A percentile compares a stretch with the other conserved stretches of the same genome.
These are phyloP conservation scores for Platismatia glauca DNA, from an alignment of 495 filamentous ascomycete genomes.

Conservation along the genomic window DNA sequence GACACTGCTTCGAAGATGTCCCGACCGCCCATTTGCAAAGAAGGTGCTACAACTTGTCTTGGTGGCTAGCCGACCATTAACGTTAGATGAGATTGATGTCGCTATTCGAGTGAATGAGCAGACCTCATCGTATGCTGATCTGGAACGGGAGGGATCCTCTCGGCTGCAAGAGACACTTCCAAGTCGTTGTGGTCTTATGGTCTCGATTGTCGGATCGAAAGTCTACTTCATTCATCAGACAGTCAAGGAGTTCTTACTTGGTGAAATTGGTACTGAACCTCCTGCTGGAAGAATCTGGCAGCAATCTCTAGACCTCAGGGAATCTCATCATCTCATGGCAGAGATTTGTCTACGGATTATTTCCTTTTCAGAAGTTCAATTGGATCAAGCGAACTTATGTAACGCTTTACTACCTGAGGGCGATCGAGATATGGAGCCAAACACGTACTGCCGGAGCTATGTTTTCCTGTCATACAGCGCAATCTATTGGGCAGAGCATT, in stretches of 20 bases:
- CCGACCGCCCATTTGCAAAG: slow-evolving; percentile 15
- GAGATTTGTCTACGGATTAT: slow-evolving; percentile 5
- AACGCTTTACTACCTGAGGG: slow-evolving; percentile 4
- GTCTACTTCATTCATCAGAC: slow-evolving; percentile 37
- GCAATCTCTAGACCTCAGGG: neutral
- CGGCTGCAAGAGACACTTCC: slow-evolving; percentile 22
- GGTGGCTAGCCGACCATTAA: slow-evolving; percentile 29
- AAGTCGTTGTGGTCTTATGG: slow-evolving; percentile 32
- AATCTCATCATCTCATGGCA: slow-evolving; percentile 5
- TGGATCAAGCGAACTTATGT: neutral
- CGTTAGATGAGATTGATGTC: slow-evolving; percentile 32
- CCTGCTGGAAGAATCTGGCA: neutral
- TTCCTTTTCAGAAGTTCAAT: slow-evolving; percentile 8
- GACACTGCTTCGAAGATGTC: slow-evolving; percentile 27
- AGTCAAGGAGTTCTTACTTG: slow-evolving; percentile 32
- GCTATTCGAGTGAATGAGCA: slow-evolving; percentile 27
- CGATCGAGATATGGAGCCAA: slow-evolving; percentile 22
- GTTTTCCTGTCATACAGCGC: slow-evolving; percentile 5
- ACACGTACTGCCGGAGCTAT: slow-evolving; percentile 1
- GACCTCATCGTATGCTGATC: slow-evolving; percentile 22
- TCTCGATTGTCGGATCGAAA: slow-evolving; percentile 28
- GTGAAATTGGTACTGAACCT: neutral
- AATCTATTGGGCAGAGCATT: slow-evolving; percentile 26
- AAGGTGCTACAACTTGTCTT: slow-evolving; percentile 33
- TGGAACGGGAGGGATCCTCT: slow-evolving; percentile 23